Conservation (phyloP, 2,329 filamentous ascomycete genomes). For the Pyricularia sp. region DNA sequence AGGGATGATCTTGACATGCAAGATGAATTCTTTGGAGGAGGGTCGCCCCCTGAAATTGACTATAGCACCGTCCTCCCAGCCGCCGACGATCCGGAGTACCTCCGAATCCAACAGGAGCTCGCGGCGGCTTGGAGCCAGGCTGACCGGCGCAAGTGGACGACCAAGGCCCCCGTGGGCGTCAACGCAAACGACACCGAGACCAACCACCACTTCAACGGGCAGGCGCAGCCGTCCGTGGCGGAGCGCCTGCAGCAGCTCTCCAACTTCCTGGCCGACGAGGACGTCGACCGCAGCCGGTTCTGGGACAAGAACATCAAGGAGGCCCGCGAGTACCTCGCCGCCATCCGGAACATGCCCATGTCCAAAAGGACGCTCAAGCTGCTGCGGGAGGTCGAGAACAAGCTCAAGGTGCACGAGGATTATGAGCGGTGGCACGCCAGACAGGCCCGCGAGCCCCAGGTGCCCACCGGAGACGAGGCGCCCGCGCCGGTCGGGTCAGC, state of each 20-base stretch:
- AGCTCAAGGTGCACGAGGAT: constrained; percentile 10
- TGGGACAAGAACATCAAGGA: constrained; percentile 25
- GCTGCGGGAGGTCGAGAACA: constrained; percentile 16
- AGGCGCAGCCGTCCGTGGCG: constrained; percentile 18
- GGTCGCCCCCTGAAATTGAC: not conserved
- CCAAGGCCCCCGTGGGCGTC: not conserved
- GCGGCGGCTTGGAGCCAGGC: not conserved
- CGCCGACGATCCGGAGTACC: not conserved
- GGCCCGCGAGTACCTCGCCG: constrained; percentile 25
- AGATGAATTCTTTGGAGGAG: not conserved
- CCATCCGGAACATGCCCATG: constrained; percentile 13
- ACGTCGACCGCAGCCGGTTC: constrained; percentile 25
- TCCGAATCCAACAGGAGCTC: not conserved
- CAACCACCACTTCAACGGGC: constrained; percentile 5
- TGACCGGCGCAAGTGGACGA: not conserved
- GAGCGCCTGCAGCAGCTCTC: constrained; percentile 18
- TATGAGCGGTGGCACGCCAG: constrained; percentile 10
- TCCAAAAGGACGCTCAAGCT: constrained; percentile 7
- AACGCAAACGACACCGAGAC: not conserved
- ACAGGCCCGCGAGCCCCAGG: not conserved
- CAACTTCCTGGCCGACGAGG: constrained; percentile 36
- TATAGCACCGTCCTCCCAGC: not conserved
- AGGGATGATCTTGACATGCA: not conserved
- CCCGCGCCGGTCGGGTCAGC: not conserved
- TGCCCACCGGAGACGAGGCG: not conserved